Base-by-base conservation (phyloP, 805 yeast species). In the Vanderwaltozyma polyspora region DNA sequence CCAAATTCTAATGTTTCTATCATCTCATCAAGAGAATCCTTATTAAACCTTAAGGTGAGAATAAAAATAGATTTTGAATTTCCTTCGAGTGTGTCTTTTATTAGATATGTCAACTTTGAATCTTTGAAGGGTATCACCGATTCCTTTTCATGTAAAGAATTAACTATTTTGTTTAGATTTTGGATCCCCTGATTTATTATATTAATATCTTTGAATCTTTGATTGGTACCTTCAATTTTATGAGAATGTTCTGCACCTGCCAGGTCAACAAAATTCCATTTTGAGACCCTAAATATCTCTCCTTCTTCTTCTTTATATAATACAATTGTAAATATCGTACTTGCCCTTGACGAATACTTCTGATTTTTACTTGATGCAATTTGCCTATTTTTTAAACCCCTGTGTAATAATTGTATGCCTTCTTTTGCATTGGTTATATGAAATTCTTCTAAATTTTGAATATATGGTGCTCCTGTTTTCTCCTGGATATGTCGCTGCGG, bases 191-290 rank as follows among this genome's bases (percentile, higher is more conserved):
- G 94, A 57, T 89, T 89, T 33, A 87, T 87, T 14, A 84, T 74
- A 0, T 95, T 96, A 0, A 96, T 95, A 52, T 89, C 98, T 44
- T 85, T 76, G 0, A 95, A 95, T 29, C 94, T 67, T 51, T 75
- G 79, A 44, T 81, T 76, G 14, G 72, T 66, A 0, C 95, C 94
- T 3, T 97, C 97, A 1, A 95, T 80, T 47, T 19, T 18, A 13
- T 84, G 64, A 35, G 91, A 78, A 53, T 86, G 86, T 55, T 89
- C 98, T 5, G 94, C 82, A 1, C 98, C 97, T 0, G 97, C 98
- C 43, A 89, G 66, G 61, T 89, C 97, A 5, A 89, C 97, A 36
- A 89, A 66, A 25, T 84, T 70, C 27, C 63, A 57, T 16, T 59
- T 61, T 21, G 57, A 57, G 9, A 45, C 42, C 16, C 75, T 62